Base-by-base conservation (phyloP, 129 eudicot species). In the Lactuca sativa region DNA sequence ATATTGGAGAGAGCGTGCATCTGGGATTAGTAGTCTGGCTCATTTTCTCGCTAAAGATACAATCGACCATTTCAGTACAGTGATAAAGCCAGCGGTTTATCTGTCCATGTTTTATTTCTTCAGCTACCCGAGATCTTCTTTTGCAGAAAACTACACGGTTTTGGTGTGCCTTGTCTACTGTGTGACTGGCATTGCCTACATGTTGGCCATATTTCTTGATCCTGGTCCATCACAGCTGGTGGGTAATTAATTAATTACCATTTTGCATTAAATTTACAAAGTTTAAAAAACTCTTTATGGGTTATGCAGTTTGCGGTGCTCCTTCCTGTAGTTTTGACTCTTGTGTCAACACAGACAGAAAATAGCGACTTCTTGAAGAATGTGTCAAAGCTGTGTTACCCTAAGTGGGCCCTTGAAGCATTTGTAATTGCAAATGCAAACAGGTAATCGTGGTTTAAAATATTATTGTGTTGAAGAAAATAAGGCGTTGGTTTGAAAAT, bases 141-240 rank as follows among this genome's bases (percentile, higher is more conserved):
- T 92, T 60, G 80, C 86, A 3, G 86, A 82, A 60, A 92, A 92
- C 62, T 92, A 92, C 56, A 18, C 78, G 4, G 92, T 92, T 52
- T 72, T 92, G 85, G 77, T 89, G 43, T 86, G 90, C 71, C 98
- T 92, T 33, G 96, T 89, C 59, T 92, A 92, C 67, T 92, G 98
- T 64, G 98, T 92, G 16, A 92, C 96, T 30, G 96, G 98, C 11
- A 82, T 92, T 31, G 98, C 85, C 11, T 92, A 92, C 79, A 82
- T 76, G 63, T 66, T 92, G 58, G 96, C 96, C 81, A 92, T 92
- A 66, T 89, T 86, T 72, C 95, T 92, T 64, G 88, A 86, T 36
- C 95, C 98, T 31, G 95, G 96, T 71, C 92, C 98, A 21, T 87
- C 98, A 16, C 98, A 92, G 80, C 78, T 92, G 92, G 98, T 92